These are phyloP conservation scores for Carex cristatella DNA, from an alignment of 176 grass and related monocot species.

Conservation along the genomic window DNA sequence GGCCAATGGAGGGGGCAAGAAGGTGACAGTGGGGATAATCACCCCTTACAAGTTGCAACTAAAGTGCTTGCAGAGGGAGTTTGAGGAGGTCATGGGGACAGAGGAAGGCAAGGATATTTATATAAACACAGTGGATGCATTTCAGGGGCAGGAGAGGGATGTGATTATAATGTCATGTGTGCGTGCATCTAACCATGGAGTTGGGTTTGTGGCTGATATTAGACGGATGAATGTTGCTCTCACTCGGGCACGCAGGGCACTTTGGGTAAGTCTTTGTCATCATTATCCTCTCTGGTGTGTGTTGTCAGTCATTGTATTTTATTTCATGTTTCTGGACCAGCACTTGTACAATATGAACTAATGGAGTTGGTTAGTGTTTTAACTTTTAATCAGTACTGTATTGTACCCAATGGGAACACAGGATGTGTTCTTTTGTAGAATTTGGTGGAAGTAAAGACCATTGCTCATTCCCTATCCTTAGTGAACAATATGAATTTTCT, in stretches of 20 bases:
- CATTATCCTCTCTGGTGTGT: background rate
- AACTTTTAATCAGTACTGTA: background rate
- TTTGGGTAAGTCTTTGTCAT: slow-evolving; percentile 51
- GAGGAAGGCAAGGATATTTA: slow-evolving; percentile 99
- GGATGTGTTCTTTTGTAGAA: background rate
- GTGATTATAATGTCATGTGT: slow-evolving; percentile 99
- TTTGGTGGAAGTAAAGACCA: background rate
- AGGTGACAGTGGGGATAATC: slow-evolving; percentile 95
- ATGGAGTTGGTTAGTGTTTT: background rate
- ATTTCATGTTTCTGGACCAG: background rate
- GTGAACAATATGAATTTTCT: background rate
- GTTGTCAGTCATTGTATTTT: slow-evolving; percentile 1
- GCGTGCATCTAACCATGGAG: slow-evolving; percentile 88
- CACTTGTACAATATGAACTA: background rate
- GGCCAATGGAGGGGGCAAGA: slow-evolving; percentile 72
- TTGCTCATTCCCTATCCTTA: background rate
- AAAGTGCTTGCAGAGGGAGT: slow-evolving; percentile 95
- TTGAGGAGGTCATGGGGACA: slow-evolving; percentile 64
- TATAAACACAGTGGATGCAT: slow-evolving; percentile 99
- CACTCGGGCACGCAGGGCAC: slow-evolving; percentile 83
- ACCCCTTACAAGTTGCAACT: slow-evolving; percentile 98
- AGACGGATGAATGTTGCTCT: slow-evolving; percentile 99
- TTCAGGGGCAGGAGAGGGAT: slow-evolving; percentile 98
- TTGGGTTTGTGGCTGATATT: slow-evolving; percentile 98
- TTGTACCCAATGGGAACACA: background rate